These are phyloP conservation scores for Litsea cubeba DNA, from an alignment of 164 flowering plant genomes.

Conservation along the genomic window DNA sequence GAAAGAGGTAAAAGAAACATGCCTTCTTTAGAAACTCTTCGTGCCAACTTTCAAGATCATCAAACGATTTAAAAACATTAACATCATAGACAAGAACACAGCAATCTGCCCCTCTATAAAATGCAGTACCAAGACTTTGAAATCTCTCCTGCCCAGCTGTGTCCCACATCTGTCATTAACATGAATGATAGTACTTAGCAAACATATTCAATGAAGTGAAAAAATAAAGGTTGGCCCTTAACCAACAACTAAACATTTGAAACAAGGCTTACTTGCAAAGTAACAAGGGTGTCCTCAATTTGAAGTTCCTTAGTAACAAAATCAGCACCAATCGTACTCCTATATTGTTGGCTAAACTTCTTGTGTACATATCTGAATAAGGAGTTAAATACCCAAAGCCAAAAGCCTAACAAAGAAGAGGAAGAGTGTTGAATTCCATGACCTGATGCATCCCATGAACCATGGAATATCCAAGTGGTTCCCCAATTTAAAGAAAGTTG, in stretches of 20 bases:
- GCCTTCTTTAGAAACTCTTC: slow-evolving; percentile 96
- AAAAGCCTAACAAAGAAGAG: background rate
- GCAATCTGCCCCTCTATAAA: slow-evolving; percentile 92
- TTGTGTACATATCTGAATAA: slow-evolving; percentile 70
- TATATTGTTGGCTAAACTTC: slow-evolving; percentile 85
- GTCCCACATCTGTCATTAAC: slow-evolving; percentile 76
- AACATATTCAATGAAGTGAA: background rate
- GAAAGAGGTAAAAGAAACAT: slow-evolving; percentile 5
- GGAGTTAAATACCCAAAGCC: slow-evolving; percentile 19
- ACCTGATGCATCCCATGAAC: background rate
- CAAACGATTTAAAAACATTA: slow-evolving; percentile 80
- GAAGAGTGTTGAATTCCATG: too few relatives aligned
- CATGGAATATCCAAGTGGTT: background rate
- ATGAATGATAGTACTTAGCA: background rate
- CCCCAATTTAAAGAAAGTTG: background rate
- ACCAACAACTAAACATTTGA: background rate
- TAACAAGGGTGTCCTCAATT: slow-evolving; percentile 76
- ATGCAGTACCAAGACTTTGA: slow-evolving; percentile 96
- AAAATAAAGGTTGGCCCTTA: background rate
- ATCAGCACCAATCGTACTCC: slow-evolving; percentile 94
- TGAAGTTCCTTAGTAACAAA: slow-evolving; percentile 87
- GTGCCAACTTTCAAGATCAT: slow-evolving; percentile 82
- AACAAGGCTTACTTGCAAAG: slow-evolving; percentile 53
- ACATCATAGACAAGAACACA: slow-evolving; percentile 96
- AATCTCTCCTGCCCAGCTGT: slow-evolving; percentile 98